A percentile compares a stretch with the other conserved stretches of the same genome.
Conservation (phyloP, 2,329 filamentous ascomycete species). For the Curvularia hawaiiensis region DNA sequence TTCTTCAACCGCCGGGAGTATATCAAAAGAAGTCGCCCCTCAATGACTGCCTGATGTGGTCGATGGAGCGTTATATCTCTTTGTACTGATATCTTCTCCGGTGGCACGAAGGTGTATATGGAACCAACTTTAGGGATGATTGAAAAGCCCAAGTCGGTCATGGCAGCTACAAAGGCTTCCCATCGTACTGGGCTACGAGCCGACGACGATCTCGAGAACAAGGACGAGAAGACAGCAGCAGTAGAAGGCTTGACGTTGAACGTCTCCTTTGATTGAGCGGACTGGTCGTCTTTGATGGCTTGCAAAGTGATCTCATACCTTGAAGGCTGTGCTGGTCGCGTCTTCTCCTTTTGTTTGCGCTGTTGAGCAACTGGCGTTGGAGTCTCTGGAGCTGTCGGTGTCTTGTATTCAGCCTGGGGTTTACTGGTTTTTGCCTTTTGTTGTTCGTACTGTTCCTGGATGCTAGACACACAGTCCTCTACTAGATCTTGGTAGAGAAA, state of each 20-base stretch:
- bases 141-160: conserved; percentile 22
- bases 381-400: background rate
- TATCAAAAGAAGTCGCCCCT: conserved; percentile 16
- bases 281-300: background rate
- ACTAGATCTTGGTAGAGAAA: conserved; percentile 9
- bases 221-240: conserved; percentile 46
- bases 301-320: conserved; percentile 2
- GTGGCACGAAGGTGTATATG: conserved; percentile 20
- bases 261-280: background rate
- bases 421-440: conserved; percentile 2
- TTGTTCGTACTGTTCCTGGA: background rate
- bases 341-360: conserved; percentile 9
- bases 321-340: background rate
- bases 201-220: conserved; percentile 30
- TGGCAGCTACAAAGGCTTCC: conserved; percentile 20
- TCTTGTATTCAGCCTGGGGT: background rate
- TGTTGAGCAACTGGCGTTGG: background rate
- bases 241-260: conserved; percentile 50
- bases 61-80: conserved; percentile 20
- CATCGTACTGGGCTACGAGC: conserved; percentile 29
- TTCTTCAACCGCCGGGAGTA: conserved; percentile 17
- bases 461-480: background rate
- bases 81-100: conserved; percentile 7
- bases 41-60: conserved; percentile 23
- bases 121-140: conserved; percentile 20